A percentile compares a stretch with the other conserved stretches of the same genome.
Evolutionary conservation across 2,329 filamentous ascomycete species (phyloP).

Genomic region (Zymoseptoria crescenta): DNA sequence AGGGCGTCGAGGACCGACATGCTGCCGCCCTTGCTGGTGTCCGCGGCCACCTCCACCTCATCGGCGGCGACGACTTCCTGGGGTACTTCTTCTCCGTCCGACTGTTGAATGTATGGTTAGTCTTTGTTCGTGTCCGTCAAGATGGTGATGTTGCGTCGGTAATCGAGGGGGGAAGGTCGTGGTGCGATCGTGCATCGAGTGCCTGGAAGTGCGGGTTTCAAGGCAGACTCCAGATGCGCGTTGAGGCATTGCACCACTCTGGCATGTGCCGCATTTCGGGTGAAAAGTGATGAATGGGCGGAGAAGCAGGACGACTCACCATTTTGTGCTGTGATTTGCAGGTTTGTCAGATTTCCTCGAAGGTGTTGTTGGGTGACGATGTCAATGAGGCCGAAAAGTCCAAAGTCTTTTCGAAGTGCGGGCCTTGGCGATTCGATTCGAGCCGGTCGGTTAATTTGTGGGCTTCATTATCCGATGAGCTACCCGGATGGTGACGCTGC

Average conservation of each 20-base stretch:
- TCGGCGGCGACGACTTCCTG: slow-evolving; percentile 62
- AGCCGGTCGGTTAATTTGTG: background rate
- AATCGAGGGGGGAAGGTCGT: background rate
- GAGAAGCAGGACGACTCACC: slow-evolving; percentile 11
- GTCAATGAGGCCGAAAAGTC: background rate
- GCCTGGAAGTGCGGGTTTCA: background rate
- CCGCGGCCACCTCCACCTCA: slow-evolving; percentile 94
- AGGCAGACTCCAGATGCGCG: background rate
- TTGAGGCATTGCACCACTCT: background rate
- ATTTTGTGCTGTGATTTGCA: slow-evolving; percentile 13
- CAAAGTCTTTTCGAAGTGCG: background rate
- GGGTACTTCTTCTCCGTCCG: slow-evolving; percentile 99
- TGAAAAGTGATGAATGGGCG: background rate
- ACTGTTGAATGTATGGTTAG: slow-evolving; percentile 48
- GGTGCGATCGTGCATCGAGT: background rate
- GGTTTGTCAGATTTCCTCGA: slow-evolving; percentile 17
- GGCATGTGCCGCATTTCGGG: background rate
- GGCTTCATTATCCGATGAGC: background rate
- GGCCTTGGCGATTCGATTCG: background rate
- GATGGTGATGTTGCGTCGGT: background rate
- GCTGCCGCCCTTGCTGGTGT: slow-evolving; percentile 69
- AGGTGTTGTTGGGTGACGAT: slow-evolving; percentile 5
- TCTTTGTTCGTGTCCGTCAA: background rate
- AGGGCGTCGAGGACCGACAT: slow-evolving; percentile 98
- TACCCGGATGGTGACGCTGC: background rate